Evolutionary conservation across 345 rosid genomes (phyloP).

Genomic region (Syzygium jambos): DNA sequence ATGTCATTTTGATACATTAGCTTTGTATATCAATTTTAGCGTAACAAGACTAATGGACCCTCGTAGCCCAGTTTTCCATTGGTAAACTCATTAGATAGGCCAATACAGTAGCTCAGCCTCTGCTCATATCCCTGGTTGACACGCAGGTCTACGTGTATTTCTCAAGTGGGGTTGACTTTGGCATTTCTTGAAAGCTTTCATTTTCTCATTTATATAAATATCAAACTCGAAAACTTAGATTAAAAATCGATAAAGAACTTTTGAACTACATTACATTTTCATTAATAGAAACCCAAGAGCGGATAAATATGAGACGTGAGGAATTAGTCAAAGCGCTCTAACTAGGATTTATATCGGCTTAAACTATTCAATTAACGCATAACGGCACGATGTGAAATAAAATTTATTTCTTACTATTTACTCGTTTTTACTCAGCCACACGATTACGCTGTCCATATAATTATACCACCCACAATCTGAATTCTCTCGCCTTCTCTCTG

Average conservation of each 20-base stretch:
- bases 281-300: neutral
- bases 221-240: neutral
- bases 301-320: neutral
- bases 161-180: neutral
- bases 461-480: neutral
- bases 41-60: neutral
- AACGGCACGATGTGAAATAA: neutral
- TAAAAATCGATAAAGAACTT: neutral
- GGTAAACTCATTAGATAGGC: neutral
- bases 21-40: neutral
- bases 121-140: neutral
- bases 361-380: neutral
- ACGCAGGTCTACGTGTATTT: neutral
- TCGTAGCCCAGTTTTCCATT: neutral
- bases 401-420: neutral
- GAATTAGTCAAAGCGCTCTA: neutral
- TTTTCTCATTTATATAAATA: neutral
- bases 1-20: neutral
- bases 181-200: neutral
- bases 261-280: neutral
- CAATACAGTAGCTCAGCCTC: neutral
- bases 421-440: neutral
- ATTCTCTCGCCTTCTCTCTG: neutral
- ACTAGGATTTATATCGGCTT: neutral
- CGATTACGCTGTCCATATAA: neutral